A percentile compares a stretch with the other conserved stretches of the same genome.
Evolutionary conservation across 768 basidiomycete genomes (phyloP).

Genomic region (Lentinula sp.): DNA sequence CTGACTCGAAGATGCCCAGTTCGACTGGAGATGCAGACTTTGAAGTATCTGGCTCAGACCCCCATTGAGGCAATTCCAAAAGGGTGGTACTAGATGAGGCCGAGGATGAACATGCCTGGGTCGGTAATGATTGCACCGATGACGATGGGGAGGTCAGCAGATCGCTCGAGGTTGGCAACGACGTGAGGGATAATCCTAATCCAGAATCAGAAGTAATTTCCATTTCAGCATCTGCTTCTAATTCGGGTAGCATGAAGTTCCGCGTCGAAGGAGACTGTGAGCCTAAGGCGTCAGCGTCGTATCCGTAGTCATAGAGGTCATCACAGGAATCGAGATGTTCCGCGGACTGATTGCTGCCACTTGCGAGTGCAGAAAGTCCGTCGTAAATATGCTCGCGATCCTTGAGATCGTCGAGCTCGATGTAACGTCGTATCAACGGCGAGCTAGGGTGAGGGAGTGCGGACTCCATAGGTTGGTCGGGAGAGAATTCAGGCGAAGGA

Average conservation of each 20-base stretch:
- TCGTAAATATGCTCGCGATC: not conserved
- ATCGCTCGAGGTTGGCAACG: not conserved
- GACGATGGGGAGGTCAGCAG: not conserved
- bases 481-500: not conserved
- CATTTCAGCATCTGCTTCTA: not conserved
- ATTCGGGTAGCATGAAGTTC: not conserved
- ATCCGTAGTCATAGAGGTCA: not conserved
- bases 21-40: not conserved
- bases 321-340: not conserved
- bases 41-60: not conserved
- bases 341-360: not conserved
- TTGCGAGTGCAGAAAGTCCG: not conserved
- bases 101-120: not conserved
- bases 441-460: not conserved
- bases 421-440: not conserved
- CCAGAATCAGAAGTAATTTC: not conserved
- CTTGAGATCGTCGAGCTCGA: not conserved
- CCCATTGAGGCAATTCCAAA: not conserved
- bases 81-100: not conserved
- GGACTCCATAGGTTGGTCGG: not conserved
- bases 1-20: not conserved
- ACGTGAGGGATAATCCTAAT: not conserved
- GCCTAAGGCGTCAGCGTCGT: not conserved
- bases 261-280: not conserved
- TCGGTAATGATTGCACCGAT: not conserved